phyloP scores from a whole-genome alignment of 768 basidiomycete species.

The Symmetrospora coprosmae region DNA sequence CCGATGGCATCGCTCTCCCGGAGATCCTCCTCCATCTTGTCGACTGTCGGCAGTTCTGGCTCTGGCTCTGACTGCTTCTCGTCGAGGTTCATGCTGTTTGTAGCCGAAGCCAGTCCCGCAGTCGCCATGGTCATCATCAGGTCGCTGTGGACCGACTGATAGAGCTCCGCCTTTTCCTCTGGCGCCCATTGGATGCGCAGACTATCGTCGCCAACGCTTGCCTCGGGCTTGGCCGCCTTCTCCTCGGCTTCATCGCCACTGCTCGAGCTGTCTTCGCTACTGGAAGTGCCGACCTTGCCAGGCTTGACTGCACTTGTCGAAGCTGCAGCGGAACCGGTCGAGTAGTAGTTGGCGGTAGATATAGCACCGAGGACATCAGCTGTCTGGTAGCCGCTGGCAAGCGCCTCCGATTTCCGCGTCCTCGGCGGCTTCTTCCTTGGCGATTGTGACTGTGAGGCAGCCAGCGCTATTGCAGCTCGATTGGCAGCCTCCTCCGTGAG shows the following conservation, averaged over 20 bases:
- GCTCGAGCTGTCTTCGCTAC: not conserved
- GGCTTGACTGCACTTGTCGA: not conserved
- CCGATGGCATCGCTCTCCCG: no score
- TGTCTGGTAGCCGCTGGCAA: not conserved
- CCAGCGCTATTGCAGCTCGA: not conserved
- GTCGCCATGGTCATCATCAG: no score
- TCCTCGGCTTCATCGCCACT: no score
- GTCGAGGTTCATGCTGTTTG: no score
- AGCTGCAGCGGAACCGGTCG: not conserved
- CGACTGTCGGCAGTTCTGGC: no score
- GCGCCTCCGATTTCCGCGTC: not conserved
- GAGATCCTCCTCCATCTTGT: no score
- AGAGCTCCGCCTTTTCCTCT: not conserved
- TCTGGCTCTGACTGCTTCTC: no score
- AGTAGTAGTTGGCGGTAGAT: not conserved
- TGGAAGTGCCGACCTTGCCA: not conserved
- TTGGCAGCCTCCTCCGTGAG: conserved; percentile 34
- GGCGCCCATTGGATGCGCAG: not conserved
- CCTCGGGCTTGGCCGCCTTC: not conserved
- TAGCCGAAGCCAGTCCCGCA: no score
- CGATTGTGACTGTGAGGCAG: not conserved
- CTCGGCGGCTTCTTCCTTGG: not conserved
- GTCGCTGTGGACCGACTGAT: no score
- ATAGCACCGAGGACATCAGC: not conserved
- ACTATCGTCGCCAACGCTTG: not conserved